phyloP scores from a whole-genome alignment of 495 filamentous ascomycete species.

The Rostrohypoxylon terebratum region DNA sequence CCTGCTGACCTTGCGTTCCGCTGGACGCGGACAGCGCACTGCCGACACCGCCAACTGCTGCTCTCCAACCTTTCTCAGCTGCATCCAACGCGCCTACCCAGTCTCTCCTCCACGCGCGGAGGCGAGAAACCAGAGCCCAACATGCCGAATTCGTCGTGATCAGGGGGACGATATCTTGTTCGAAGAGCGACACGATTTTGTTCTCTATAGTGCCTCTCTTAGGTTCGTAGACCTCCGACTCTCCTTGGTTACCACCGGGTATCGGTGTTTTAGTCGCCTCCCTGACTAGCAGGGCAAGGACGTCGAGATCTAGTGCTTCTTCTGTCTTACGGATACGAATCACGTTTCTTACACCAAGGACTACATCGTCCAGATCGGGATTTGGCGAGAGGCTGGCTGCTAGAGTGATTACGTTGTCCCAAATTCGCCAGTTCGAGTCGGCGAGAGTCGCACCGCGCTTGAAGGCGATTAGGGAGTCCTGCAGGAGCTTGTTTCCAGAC shows the following conservation, averaged over 20 bases:
- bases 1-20: conserved; percentile 42
- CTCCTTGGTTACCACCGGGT: conserved; percentile 54
- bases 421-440: conserved; percentile 86
- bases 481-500: conserved; percentile 65
- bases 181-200: conserved; percentile 76
- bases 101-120: conserved; percentile 76
- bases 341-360: conserved; percentile 76
- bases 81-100: conserved; percentile 79
- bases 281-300: conserved; percentile 76
- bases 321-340: conserved; percentile 82
- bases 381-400: conserved; percentile 76
- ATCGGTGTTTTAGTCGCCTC: conserved; percentile 65
- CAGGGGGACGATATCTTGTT: conserved; percentile 77
- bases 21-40: conserved; percentile 31
- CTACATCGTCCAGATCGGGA: conserved; percentile 76
- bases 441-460: conserved; percentile 85
- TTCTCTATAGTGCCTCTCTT: conserved; percentile 60
- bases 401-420: conserved; percentile 93
- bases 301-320: conserved; percentile 76
- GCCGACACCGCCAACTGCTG: conserved; percentile 61
- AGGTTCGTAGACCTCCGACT: conserved; percentile 53
- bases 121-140: conserved; percentile 77
- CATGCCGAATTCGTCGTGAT: conserved; percentile 82
- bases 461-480: conserved; percentile 82
- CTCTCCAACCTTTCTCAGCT: conserved; percentile 90